A percentile compares a stretch with the other conserved stretches of the same genome.
phyloP scores from a whole-genome alignment of 768 basidiomycete species.

The Hysterangium stoloniferum region DNA sequence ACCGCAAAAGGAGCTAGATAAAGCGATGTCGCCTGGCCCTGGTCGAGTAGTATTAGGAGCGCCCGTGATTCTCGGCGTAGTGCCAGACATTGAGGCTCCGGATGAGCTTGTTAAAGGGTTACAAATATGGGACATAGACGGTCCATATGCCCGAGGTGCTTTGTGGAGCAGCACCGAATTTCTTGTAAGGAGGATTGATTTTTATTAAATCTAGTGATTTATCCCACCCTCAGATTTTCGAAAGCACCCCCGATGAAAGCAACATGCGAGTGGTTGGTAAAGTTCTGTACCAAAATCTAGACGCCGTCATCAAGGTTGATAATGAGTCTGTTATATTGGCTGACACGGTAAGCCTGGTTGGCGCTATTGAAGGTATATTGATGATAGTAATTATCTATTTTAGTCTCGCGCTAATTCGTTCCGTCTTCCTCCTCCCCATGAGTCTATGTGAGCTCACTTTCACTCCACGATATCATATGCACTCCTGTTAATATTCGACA shows the following conservation, averaged over 20 bases:
- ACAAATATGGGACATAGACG: neutral
- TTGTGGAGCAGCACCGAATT: constrained; percentile 5
- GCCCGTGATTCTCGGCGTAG: constrained; percentile 26
- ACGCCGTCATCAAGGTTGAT: neutral
- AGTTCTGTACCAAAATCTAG: neutral
- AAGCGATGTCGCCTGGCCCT: neutral
- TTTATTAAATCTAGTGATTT: neutral
- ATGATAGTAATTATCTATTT: too few relatives aligned
- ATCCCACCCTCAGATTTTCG: neutral
- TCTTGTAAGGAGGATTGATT: neutral
- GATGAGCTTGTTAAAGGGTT: neutral
- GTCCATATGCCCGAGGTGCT: neutral
- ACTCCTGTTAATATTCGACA: neutral
- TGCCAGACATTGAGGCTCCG: constrained; percentile 13
- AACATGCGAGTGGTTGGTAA: neutral
- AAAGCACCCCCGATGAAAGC: neutral
- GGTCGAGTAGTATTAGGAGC: constrained; percentile 29
- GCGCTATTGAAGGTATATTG: too few relatives aligned
- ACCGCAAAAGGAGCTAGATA: constrained; percentile 33
- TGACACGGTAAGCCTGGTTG: neutral
- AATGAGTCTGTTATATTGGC: neutral
- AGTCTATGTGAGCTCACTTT: neutral
- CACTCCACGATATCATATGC: neutral
- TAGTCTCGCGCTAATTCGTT: neutral
- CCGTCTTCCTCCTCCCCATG: neutral